These are phyloP conservation scores for Prunus mira DNA, from an alignment of 306 rosid genomes.

Conservation along the genomic window DNA sequence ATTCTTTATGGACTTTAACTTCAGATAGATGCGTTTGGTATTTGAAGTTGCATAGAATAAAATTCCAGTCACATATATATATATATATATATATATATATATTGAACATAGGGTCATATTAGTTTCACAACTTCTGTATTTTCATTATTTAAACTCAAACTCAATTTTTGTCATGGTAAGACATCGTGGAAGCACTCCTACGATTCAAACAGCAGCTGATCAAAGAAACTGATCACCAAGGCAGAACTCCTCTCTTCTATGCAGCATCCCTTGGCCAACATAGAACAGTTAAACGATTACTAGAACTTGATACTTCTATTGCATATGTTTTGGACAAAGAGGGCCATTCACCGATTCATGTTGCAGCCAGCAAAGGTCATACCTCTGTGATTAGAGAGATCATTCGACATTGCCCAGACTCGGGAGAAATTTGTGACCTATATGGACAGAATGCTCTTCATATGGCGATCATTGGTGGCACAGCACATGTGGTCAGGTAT, in stretches of 20 bases:
- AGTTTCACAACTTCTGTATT: too few relatives aligned
- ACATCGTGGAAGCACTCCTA: not conserved
- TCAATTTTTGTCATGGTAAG: not conserved
- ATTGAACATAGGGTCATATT: too few relatives aligned
- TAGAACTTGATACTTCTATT: not conserved
- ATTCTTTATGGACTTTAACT: too few relatives aligned
- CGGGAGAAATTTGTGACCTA: not conserved
- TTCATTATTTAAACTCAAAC: not conserved
- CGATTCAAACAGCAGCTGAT: not conserved
- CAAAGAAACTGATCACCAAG: not conserved
- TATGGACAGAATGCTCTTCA: not conserved
- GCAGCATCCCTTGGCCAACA: slow-evolving; percentile 3
- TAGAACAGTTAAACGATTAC: not conserved
- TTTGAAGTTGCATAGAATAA: too few relatives aligned
- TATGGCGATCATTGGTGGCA: not conserved
- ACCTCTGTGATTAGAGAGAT: not conserved
- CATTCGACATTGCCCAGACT: not conserved
- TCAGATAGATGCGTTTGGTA: too few relatives aligned
- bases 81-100: too few relatives aligned
- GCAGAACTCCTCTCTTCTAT: not conserved
- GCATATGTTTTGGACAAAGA: slow-evolving; percentile 4
- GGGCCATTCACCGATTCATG: not conserved
- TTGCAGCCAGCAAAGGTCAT: not conserved
- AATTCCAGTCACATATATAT: too few relatives aligned
- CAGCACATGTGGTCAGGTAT: not conserved